phyloP scores from a whole-genome alignment of 2,329 filamentous ascomycete species.

The Epichloe festucae region DNA sequence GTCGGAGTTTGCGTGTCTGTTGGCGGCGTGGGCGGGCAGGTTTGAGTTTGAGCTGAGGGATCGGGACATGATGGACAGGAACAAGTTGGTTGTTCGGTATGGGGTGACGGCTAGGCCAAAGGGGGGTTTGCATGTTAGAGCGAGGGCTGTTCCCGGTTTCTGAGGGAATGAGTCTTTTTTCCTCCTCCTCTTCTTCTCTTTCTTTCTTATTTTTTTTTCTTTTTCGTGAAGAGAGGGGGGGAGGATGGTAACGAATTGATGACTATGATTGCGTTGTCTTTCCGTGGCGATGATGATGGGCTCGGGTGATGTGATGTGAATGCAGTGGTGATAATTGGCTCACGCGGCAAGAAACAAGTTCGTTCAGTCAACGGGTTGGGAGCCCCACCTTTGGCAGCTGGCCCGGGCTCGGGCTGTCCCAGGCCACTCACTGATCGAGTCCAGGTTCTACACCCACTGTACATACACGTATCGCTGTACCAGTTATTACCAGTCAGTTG shows the following conservation, averaged over 20 bases:
- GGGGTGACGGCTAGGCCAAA: constrained; percentile 61
- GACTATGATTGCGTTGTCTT: no score
- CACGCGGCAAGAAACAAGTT: neutral
- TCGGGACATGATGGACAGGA: constrained; percentile 51
- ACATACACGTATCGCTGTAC: no score
- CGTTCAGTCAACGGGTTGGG: neutral
- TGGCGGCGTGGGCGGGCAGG: constrained; percentile 63
- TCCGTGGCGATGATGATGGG: neutral
- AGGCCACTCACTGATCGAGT: neutral
- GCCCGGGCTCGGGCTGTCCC: neutral
- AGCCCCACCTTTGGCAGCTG: neutral
- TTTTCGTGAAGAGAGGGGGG: no score
- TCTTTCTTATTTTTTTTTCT: no score
- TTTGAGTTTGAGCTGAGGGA: constrained; percentile 52
- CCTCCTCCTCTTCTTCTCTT: no score
- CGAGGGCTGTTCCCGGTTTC: constrained; percentile 38
- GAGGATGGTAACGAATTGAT: no score
- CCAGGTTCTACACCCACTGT: no score
- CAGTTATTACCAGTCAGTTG: no score
- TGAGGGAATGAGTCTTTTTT: constrained; percentile 23
- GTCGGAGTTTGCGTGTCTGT: constrained; percentile 71
- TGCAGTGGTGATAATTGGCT: neutral
- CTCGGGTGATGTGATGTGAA: neutral
- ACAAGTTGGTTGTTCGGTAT: constrained; percentile 52
- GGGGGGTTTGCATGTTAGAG: constrained; percentile 56